phyloP scores from a whole-genome alignment of 1,284 basidiomycete genomes.

The Phylloboletellus chloephorus region DNA sequence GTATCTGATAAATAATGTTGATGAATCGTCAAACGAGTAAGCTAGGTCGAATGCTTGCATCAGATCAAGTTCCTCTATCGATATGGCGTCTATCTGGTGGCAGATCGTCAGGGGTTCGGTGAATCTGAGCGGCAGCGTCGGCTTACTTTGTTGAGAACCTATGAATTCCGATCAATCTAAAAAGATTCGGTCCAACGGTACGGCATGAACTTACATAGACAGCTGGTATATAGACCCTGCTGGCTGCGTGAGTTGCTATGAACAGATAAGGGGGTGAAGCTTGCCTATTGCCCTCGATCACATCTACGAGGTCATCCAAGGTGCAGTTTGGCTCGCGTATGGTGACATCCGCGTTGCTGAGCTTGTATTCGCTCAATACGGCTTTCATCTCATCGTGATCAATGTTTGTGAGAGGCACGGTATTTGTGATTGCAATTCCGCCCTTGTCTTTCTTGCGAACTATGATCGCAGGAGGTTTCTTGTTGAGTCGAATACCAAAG shows the following conservation, averaged over 20 bases:
- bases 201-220: constrained; percentile 62
- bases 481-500: constrained; percentile 95
- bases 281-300: constrained; percentile 87
- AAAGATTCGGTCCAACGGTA: constrained; percentile 1
- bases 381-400: constrained; percentile 96
- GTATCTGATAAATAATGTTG: constrained; percentile 44
- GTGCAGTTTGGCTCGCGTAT: constrained; percentile 93
- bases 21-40: background rate
- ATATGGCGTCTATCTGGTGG: constrained; percentile 91
- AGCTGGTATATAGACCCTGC: constrained; percentile 89
- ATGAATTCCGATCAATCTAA: constrained; percentile 6
- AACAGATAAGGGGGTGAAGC: constrained; percentile 13
- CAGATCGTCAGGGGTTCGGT: constrained; percentile 13
- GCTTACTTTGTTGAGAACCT: constrained; percentile 74
- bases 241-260: constrained; percentile 7
- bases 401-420: constrained; percentile 94
- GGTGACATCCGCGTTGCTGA: constrained; percentile 88
- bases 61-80: constrained; percentile 96
- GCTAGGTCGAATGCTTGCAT: constrained; percentile 47
- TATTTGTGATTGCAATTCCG: constrained; percentile 90
- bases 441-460: constrained; percentile 95
- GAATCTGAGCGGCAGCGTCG: background rate
- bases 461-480: constrained; percentile 85
- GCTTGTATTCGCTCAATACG: constrained; percentile 88
- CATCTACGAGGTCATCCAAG: constrained; percentile 96